A percentile compares a stretch with the other conserved stretches of the same genome.
Conservation (phyloP, 768 basidiomycete genomes). For the Pisolithus orientalis region DNA sequence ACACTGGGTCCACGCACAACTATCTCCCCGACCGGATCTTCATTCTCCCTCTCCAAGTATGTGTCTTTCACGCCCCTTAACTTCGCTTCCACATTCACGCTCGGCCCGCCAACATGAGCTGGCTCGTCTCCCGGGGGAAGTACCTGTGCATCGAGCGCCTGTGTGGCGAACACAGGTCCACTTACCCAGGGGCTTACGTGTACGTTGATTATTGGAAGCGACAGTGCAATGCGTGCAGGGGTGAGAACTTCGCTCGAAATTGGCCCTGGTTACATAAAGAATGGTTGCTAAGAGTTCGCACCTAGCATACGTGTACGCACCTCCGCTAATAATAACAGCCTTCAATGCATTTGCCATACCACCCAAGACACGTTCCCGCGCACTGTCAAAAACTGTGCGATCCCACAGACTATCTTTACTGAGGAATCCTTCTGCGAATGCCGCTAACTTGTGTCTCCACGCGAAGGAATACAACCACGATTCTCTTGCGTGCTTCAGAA, state of each 20-base stretch:
- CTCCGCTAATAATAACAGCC: constrained; percentile 66
- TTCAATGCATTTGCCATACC: constrained; percentile 57
- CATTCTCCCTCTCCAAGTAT: constrained; percentile 50
- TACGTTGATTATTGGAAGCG: constrained; percentile 66
- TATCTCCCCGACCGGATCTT: constrained; percentile 58
- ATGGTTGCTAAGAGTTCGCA: neutral
- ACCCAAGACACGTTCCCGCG: constrained; percentile 55
- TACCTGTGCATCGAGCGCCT: constrained; percentile 81
- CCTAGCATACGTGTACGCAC: constrained; percentile 32
- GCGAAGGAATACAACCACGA: constrained; percentile 58
- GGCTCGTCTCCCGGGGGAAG: constrained; percentile 39
- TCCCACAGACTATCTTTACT: constrained; percentile 84
- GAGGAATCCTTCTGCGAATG: constrained; percentile 65
- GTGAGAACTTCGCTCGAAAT: constrained; percentile 46
- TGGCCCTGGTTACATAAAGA: constrained; percentile 32
- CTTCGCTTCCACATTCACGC: constrained; percentile 80
- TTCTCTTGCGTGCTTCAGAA: constrained; percentile 49
- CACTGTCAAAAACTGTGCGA: constrained; percentile 62
- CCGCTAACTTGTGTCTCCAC: constrained; percentile 71
- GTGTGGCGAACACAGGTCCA: constrained; percentile 76
- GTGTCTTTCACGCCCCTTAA: constrained; percentile 65
- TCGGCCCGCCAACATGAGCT: constrained; percentile 69
- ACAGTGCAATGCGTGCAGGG: constrained; percentile 67
- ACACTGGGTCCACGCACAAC: constrained; percentile 70
- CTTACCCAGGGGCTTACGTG: constrained; percentile 57